Base-by-base conservation (phyloP, 805 yeast genomes). In the Hanseniaspora meyeri region DNA sequence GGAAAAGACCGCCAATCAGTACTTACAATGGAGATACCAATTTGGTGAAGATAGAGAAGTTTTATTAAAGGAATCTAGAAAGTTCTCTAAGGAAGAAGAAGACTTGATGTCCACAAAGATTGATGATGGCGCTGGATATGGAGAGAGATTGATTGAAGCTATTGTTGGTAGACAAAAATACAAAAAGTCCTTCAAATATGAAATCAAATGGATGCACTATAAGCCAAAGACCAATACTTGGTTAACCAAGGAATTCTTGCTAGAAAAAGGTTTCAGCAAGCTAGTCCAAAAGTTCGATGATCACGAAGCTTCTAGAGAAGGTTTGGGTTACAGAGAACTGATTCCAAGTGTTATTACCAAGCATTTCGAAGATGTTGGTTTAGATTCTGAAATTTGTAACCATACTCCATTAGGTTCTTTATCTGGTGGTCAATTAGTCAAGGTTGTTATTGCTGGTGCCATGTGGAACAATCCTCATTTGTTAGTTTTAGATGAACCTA, bases 391-490 rank as follows among this genome's bases (percentile, higher is more conserved):
- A 66, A 90, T 91, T 73, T 97, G 97, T 40, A 96, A 93, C 71
- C 97, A 91, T 71, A 91, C 97, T 19, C 96, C 96, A 55, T 75
- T 91, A 79, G 97, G 97, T 27, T 87, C 96, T 7, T 77, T 91
- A 61, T 89, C 97, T 29, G 98, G 98, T 69, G 98, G 98, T 65
- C 98, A 91, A 75, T 79, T 91, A 69, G 98, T 91, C 59, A 91
- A 91, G 73, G 97, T 91, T 61, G 98, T 91, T 59, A 91, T 91
- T 74, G 97, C 97, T 14, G 98, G 97, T 73, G 97, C 97, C 61
- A 91, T 91, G 93, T 91, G 98, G 98, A 91, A 93, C 74, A 93
- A 91, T 69, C 98, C 98, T 19, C 98, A 91, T 71, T 79, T 91
- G 71, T 79, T 91, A 61, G 98, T 91, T 45, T 78, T 91, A 60